These are phyloP conservation scores for Picochlorum costavermella DNA, from an alignment of 139 green algal genomes.

Conservation along the genomic window DNA sequence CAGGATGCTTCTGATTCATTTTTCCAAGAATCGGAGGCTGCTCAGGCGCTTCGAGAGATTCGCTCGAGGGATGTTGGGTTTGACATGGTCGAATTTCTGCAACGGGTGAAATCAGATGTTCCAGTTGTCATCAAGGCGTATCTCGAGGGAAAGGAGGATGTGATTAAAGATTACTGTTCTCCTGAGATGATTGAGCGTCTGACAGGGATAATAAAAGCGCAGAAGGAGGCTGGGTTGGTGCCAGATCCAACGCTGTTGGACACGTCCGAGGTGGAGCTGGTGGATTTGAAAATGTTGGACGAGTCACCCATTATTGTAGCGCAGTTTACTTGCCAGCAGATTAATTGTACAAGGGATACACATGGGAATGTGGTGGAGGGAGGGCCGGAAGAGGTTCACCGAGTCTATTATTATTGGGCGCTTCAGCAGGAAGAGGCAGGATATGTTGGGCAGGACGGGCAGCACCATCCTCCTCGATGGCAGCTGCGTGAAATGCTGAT, in stretches of 20 bases:
- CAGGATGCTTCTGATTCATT: slow-evolving; percentile 69
- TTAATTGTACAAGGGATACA: slow-evolving; percentile 80
- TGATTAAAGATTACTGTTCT: slow-evolving; percentile 64
- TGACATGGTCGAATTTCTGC: slow-evolving; percentile 78
- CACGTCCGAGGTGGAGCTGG: slow-evolving; percentile 76
- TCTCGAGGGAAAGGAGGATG: slow-evolving; percentile 41
- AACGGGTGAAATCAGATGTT: slow-evolving; percentile 47
- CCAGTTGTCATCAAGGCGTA: slow-evolving; percentile 51
- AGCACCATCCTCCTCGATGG: slow-evolving; percentile 69
- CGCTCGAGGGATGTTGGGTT: slow-evolving; percentile 68
- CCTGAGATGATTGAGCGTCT: slow-evolving; percentile 80
- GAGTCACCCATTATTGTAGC: slow-evolving; percentile 80
- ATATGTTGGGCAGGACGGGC: slow-evolving; percentile 60
- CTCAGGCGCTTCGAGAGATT: slow-evolving; percentile 73
- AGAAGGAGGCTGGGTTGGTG: slow-evolving; percentile 27
- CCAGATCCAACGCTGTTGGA: slow-evolving; percentile 89
- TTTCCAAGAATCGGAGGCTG: slow-evolving; percentile 66
- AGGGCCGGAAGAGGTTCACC: slow-evolving; percentile 61
- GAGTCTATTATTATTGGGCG: slow-evolving; percentile 33
- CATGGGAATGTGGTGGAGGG: slow-evolving; percentile 90
- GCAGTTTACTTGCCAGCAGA: slow-evolving; percentile 70
- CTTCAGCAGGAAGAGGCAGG: slow-evolving; percentile 55
- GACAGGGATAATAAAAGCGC: slow-evolving; percentile 56
- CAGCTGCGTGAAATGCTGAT: slow-evolving; percentile 82
- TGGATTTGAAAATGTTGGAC: slow-evolving; percentile 75